Evolutionary conservation across 805 yeast species (phyloP).

Genomic region (Ogataea saltuana): DNA sequence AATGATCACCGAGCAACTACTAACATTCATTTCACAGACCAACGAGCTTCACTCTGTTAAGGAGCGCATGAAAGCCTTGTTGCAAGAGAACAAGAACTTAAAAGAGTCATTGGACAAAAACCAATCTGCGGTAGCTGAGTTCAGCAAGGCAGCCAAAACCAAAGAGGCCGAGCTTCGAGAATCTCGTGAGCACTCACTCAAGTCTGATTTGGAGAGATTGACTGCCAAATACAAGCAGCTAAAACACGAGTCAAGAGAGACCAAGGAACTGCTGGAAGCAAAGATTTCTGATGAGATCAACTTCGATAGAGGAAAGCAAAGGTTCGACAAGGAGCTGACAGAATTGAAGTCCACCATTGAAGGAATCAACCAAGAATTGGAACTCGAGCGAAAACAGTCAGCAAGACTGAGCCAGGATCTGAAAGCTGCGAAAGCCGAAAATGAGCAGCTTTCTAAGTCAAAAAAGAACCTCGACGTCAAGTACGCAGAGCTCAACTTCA

Average conservation of each 20-base stretch:
- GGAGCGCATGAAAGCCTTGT: conserved; percentile 38
- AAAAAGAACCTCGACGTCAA: conserved; percentile 36
- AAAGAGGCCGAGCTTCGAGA: conserved; percentile 39
- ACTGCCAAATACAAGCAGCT: conserved; percentile 39
- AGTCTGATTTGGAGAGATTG: conserved; percentile 27
- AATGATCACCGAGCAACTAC: conserved; percentile 11
- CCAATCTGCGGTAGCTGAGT: conserved; percentile 39
- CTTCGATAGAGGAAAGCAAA: conserved; percentile 47
- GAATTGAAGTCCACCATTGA: conserved; percentile 36
- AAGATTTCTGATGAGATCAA: conserved; percentile 44
- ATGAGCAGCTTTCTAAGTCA: conserved; percentile 34
- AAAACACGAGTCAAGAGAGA: conserved; percentile 47
- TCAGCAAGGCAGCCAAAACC: conserved; percentile 36
- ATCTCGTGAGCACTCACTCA: conserved; percentile 30
- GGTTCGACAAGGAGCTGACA: conserved; percentile 41
- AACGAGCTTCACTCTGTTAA: conserved; percentile 33
- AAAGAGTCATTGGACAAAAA: conserved; percentile 40
- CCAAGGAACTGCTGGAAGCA: conserved; percentile 42
- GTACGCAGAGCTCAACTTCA: conserved; percentile 35
- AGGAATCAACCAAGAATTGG: conserved; percentile 33
- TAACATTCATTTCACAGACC: conserved; percentile 23
- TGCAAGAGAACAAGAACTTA: conserved; percentile 47
- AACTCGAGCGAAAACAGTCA: conserved; percentile 29
- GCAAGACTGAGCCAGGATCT: conserved; percentile 28
- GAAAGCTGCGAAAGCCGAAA: conserved; percentile 34